A percentile compares a stretch with the other conserved stretches of the same genome.
Conservation (phyloP, 2,329 filamentous ascomycete species). For the Ascochyta rabiei region DNA sequence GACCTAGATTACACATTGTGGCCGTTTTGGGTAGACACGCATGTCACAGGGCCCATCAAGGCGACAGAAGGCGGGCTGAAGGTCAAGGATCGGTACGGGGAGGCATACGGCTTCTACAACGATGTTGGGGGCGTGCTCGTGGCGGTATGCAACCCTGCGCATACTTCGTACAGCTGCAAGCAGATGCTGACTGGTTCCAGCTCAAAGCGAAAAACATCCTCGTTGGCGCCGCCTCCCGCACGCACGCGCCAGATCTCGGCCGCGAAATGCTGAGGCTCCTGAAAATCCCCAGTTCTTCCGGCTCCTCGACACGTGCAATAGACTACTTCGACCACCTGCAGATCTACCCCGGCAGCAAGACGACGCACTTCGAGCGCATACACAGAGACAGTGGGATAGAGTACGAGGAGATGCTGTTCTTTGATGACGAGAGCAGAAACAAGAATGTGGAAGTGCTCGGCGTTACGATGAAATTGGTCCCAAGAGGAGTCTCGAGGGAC, state of each 20-base stretch:
- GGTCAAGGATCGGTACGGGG: conserved; percentile 59
- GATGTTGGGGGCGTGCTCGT: conserved; percentile 52
- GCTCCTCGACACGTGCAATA: conserved; percentile 46
- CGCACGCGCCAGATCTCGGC: conserved; percentile 77
- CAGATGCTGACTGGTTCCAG: conserved; percentile 33
- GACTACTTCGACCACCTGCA: conserved; percentile 64
- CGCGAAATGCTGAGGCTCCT: conserved; percentile 80
- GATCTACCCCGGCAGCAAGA: conserved; percentile 78
- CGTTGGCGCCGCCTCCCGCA: conserved; percentile 80
- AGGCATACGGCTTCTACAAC: conserved; percentile 55
- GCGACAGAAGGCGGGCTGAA: conserved; percentile 49
- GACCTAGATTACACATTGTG: conserved; percentile 98
- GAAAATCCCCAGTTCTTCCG: conserved; percentile 64
- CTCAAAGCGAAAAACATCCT: conserved; percentile 55
- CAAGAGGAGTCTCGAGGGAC: conserved; percentile 75
- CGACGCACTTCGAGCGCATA: conserved; percentile 80
- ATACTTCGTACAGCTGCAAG: accelerated
- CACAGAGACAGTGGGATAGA: conserved; percentile 71
- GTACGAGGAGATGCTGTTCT: conserved; percentile 90
- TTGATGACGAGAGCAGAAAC: conserved; percentile 90
- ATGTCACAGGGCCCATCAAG: conserved; percentile 77
- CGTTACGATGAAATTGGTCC: conserved; percentile 82
- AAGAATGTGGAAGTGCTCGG: conserved; percentile 80
- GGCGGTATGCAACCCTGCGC: conserved; percentile 33
- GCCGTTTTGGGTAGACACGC: conserved; percentile 98